Conservation (phyloP, 306 rosid species). For the Luffa acutangula region DNA sequence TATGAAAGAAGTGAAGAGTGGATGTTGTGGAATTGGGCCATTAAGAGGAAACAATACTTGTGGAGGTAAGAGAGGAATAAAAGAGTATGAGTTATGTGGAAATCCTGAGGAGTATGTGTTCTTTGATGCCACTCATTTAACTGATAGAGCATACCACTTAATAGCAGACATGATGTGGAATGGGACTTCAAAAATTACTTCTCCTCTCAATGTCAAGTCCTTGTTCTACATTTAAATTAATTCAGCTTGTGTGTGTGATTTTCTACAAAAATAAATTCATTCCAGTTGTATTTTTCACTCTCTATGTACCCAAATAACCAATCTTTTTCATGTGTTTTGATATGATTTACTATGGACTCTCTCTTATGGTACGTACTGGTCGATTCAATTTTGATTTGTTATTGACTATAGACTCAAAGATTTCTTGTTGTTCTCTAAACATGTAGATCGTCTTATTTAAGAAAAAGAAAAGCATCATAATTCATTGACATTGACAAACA, state of each 20-base stretch:
- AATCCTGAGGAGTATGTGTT: constrained; percentile 18
- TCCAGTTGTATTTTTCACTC: neutral
- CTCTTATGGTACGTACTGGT: no score
- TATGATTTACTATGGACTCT: no score
- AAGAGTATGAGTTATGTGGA: constrained; percentile 15
- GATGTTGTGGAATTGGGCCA: constrained; percentile 30
- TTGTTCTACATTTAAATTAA: constrained; percentile 2
- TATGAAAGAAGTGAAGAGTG: constrained; percentile 15
- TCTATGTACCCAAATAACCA: no score
- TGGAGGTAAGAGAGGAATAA: constrained; percentile 11
- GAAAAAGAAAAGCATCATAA: no score
- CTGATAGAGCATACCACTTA: constrained; percentile 16
- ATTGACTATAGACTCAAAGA: no score
- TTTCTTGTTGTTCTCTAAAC: no score
- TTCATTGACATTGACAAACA: no score
- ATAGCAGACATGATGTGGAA: constrained; percentile 25
- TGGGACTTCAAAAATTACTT: constrained; percentile 9
- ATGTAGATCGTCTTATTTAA: no score
- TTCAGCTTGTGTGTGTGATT: neutral
- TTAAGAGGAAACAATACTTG: constrained; percentile 19
- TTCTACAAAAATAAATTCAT: no score
- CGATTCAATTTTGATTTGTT: no score
- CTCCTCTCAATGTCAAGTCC: constrained; percentile 20
- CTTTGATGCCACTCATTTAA: constrained; percentile 28
- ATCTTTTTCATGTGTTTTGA: no score